phyloP scores from a whole-genome alignment of 305 asterid genomes.

The Fraxinus paxiana region DNA sequence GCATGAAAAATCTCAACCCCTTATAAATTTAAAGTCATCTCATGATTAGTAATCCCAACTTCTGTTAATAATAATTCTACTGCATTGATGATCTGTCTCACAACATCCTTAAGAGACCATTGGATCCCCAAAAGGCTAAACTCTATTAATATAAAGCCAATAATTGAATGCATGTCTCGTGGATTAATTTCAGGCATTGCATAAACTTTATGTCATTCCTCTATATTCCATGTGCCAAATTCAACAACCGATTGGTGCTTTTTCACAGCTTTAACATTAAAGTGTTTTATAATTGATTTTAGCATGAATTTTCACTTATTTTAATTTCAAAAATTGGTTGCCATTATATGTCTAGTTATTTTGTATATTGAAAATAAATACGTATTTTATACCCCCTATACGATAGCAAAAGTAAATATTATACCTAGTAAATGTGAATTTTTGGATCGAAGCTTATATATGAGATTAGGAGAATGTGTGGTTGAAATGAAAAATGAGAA shows the following conservation, averaged over 20 bases:
- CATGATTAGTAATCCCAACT: not conserved
- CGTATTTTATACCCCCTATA: not conserved
- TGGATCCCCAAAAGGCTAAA: not conserved
- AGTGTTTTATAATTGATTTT: too few relatives aligned
- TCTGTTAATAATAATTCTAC: not conserved
- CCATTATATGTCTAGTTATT: not conserved
- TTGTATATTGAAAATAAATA: not conserved
- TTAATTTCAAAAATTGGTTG: not conserved
- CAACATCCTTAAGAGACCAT: not conserved
- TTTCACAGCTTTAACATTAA: slow-evolving; percentile 24
- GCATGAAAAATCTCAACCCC: not conserved
- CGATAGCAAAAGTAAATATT: not conserved
- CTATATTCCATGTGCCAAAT: not conserved
- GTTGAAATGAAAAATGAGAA: too few relatives aligned
- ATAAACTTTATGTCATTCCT: slow-evolving; percentile 16
- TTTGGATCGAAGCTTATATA: too few relatives aligned
- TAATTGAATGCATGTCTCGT: slow-evolving; percentile 18
- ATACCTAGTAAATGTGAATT: not conserved
- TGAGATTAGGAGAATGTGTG: too few relatives aligned
- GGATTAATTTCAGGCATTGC: slow-evolving; percentile 20
- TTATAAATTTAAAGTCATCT: not conserved
- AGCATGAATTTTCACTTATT: too few relatives aligned
- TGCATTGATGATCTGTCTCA: not conserved
- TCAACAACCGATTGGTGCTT: slow-evolving; percentile 25
- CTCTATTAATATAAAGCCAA: not conserved